Evolutionary conservation across 1,139 yeast genomes (phyloP).

Genomic region (Sugiyamaella pinicola): DNA sequence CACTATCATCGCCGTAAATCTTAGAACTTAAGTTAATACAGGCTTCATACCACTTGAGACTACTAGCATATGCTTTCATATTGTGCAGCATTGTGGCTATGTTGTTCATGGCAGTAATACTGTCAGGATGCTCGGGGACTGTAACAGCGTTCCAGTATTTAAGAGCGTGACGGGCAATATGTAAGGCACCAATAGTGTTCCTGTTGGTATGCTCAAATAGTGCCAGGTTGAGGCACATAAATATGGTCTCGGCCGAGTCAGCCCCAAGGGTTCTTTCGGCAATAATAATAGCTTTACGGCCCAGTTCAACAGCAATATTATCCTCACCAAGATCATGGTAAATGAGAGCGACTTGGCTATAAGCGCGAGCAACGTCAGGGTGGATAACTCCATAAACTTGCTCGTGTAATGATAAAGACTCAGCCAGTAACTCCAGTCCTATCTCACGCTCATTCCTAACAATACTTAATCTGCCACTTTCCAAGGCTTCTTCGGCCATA

Average conservation of each 20-base stretch:
- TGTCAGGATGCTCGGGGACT: conserved; percentile 67
- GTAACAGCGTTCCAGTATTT: conserved; percentile 57
- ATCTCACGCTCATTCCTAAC: conserved; percentile 39
- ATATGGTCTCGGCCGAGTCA: conserved; percentile 75
- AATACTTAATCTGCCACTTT: conserved; percentile 46
- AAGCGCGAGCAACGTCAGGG: conserved; percentile 74
- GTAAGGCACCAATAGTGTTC: conserved; percentile 62
- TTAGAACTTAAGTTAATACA: conserved; percentile 52
- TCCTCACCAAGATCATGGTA: conserved; percentile 63
- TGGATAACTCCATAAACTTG: conserved; percentile 84
- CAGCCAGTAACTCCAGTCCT: conserved; percentile 55
- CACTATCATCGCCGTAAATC: conserved; percentile 59
- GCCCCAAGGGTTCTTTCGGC: conserved; percentile 80
- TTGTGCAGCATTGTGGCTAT: conserved; percentile 63
- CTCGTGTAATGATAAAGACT: conserved; percentile 72
- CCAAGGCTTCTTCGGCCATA: conserved; percentile 77
- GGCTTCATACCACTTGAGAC: conserved; percentile 53
- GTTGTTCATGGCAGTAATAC: conserved; percentile 64
- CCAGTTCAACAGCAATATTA: conserved; percentile 64
- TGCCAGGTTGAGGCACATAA: conserved; percentile 75
- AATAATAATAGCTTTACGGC: conserved; percentile 71
- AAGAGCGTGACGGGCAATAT: conserved; percentile 63
- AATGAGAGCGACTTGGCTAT: conserved; percentile 63
- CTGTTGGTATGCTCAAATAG: conserved; percentile 65
- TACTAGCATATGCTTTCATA: conserved; percentile 50